Conservation (phyloP, 495 filamentous ascomycete species). For the Hypoxylon rickii region DNA sequence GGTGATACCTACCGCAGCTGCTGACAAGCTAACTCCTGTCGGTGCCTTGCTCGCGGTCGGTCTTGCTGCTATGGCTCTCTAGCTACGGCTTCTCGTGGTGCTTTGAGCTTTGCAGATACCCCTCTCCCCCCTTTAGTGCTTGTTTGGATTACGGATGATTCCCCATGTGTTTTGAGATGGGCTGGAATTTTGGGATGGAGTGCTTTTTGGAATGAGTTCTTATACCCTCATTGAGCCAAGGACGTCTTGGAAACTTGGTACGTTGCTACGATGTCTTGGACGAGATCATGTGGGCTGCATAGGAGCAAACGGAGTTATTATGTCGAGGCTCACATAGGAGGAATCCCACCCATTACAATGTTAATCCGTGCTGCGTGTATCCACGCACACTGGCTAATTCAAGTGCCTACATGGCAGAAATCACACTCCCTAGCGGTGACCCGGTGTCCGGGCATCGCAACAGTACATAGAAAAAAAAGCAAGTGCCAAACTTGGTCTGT, state of each 20-base stretch:
- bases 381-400: slow-evolving; percentile 30
- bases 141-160: slow-evolving; percentile 14
- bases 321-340: slow-evolving; percentile 23
- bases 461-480: slow-evolving; percentile 22
- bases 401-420: slow-evolving; percentile 20
- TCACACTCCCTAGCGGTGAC: slow-evolving; percentile 23
- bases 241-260: slow-evolving; percentile 13
- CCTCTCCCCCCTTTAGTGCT: slow-evolving; percentile 9
- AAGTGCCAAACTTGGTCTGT: slow-evolving; percentile 11
- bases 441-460: slow-evolving; percentile 16
- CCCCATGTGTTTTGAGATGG: slow-evolving; percentile 15
- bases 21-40: slow-evolving; percentile 35
- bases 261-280: slow-evolving; percentile 25
- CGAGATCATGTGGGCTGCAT: slow-evolving; percentile 26
- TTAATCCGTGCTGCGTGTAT: slow-evolving; percentile 24
- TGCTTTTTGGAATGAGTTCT: slow-evolving; percentile 20
- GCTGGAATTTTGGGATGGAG: slow-evolving; percentile 17
- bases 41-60: slow-evolving; percentile 40
- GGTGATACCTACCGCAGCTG: slow-evolving; percentile 36
- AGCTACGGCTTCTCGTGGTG: slow-evolving; percentile 11
- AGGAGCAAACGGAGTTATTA: slow-evolving; percentile 13
- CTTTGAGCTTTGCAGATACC: slow-evolving; percentile 33
- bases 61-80: slow-evolving; percentile 40
- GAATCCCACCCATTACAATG: slow-evolving; percentile 10
- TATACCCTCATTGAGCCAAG: slow-evolving; percentile 35